These are phyloP conservation scores for Tilletia horrida DNA, from an alignment of 1,284 basidiomycete species.

Conservation along the genomic window DNA sequence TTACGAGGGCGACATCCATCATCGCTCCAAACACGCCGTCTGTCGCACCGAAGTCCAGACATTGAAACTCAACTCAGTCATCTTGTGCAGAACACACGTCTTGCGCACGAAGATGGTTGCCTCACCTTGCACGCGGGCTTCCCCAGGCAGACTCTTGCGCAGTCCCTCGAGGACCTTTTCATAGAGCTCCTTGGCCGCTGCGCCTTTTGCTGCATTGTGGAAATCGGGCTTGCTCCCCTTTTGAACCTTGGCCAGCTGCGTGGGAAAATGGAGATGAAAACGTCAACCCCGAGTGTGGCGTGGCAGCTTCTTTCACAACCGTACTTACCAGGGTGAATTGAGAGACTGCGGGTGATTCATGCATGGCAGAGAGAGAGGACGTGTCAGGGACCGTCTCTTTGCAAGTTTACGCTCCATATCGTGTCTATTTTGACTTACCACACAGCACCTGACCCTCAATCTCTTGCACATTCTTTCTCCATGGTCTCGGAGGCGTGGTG, in stretches of 20 bases:
- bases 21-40: constrained; percentile 51
- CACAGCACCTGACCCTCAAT: constrained; percentile 49
- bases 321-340: constrained; percentile 43
- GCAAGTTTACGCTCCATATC: no score
- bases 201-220: constrained; percentile 44
- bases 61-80: not conserved
- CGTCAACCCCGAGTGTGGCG: no score
- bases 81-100: not conserved
- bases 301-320: not conserved
- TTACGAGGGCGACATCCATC: constrained; percentile 51
- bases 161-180: constrained; percentile 38
- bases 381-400: no score
- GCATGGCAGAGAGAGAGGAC: not conserved
- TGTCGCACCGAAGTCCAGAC: not conserved
- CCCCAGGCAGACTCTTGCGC: constrained; percentile 20
- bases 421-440: constrained; percentile 26
- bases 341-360: constrained; percentile 30
- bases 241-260: constrained; percentile 36
- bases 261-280: no score
- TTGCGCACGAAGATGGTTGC: constrained; percentile 37
- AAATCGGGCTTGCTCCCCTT: constrained; percentile 54
- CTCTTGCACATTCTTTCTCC: constrained; percentile 44
- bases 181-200: constrained; percentile 37
- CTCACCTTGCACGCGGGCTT: constrained; percentile 26
- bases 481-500: constrained; percentile 27